phyloP scores from a whole-genome alignment of 2,329 filamentous ascomycete genomes.

The Epichloe uncinata region DNA sequence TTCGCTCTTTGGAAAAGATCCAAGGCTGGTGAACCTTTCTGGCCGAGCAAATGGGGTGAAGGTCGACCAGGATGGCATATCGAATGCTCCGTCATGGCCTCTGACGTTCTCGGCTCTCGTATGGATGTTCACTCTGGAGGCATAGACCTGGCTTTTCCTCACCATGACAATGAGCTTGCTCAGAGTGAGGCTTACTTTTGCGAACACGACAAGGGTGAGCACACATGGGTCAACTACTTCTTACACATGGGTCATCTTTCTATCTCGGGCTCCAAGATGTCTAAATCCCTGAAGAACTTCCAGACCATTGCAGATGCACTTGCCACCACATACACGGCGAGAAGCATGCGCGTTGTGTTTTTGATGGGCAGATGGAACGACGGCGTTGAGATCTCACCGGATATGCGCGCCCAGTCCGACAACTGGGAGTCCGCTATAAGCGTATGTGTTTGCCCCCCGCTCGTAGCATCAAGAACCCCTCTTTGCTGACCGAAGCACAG shows the following conservation, averaged over 20 bases:
- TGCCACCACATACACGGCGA: conserved; percentile 53
- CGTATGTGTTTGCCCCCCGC: conserved; percentile 22
- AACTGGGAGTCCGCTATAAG: conserved; percentile 72
- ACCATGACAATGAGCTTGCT: conserved; percentile 85
- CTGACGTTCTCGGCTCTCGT: conserved; percentile 65
- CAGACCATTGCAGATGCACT: conserved; percentile 83
- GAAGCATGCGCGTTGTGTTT: conserved; percentile 75
- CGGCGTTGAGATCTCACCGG: conserved; percentile 78
- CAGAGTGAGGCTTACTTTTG: conserved; percentile 81
- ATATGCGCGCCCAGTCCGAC: conserved; percentile 60
- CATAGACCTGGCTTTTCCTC: conserved; percentile 81
- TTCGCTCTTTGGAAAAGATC: conserved; percentile 92
- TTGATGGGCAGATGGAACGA: conserved; percentile 82
- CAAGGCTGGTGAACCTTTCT: conserved; percentile 83
- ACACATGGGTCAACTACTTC: conserved; percentile 92
- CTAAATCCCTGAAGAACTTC: conserved; percentile 91
- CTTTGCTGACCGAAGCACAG: conserved; percentile 15
- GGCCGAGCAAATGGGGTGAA: conserved; percentile 77
- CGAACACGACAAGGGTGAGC: conserved; percentile 33
- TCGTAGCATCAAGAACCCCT: neutral
- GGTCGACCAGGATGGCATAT: conserved; percentile 94
- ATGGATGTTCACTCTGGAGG: conserved; percentile 94
- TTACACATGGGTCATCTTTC: conserved; percentile 82
- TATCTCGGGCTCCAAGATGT: conserved; percentile 90
- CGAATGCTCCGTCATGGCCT: conserved; percentile 93